Conservation (phyloP, 1,284 basidiomycete genomes). For the Pulchroboletus neoregius region DNA sequence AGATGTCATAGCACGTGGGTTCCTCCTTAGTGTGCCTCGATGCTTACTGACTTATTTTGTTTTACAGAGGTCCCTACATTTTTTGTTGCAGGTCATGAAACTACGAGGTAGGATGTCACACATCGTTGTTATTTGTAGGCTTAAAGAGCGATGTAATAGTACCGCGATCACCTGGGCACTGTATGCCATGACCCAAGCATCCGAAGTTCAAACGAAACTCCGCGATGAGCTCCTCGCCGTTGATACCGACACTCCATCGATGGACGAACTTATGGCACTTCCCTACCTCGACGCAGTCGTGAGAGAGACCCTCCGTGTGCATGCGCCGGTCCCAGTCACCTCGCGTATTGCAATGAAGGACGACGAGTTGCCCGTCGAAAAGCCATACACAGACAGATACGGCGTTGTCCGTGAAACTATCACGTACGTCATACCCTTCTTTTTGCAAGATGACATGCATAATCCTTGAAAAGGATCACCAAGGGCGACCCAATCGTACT, state of each 20-base stretch:
- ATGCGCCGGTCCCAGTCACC: constrained; percentile 57
- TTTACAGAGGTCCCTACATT: constrained; percentile 40
- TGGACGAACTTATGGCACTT: constrained; percentile 57
- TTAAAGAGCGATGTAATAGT: too few species aligned
- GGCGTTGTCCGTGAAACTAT: constrained; percentile 36
- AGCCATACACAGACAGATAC: constrained; percentile 42
- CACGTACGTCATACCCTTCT: too few species aligned
- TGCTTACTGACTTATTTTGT: too few species aligned
- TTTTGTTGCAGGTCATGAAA: constrained; percentile 74
- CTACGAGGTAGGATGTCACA: too few species aligned
- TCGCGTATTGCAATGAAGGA: constrained; percentile 51
- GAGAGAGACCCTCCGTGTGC: constrained; percentile 65
- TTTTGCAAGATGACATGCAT: too few species aligned
- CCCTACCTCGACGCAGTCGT: constrained; percentile 65
- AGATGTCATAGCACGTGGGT: constrained; percentile 72
- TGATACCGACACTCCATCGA: constrained; percentile 48
- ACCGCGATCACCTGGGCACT: constrained; percentile 59
- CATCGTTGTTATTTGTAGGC: too few species aligned
- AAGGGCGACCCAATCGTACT: constrained; percentile 39
- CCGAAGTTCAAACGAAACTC: constrained; percentile 59
- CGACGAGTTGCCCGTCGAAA: constrained; percentile 54
- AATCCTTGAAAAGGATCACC: too few species aligned
- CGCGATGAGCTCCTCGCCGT: constrained; percentile 60
- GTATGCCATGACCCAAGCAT: constrained; percentile 54
- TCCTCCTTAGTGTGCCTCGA: too few species aligned